These are phyloP conservation scores for Olyra latifolia DNA, from an alignment of 176 grass and related monocot genomes.

Conservation along the genomic window DNA sequence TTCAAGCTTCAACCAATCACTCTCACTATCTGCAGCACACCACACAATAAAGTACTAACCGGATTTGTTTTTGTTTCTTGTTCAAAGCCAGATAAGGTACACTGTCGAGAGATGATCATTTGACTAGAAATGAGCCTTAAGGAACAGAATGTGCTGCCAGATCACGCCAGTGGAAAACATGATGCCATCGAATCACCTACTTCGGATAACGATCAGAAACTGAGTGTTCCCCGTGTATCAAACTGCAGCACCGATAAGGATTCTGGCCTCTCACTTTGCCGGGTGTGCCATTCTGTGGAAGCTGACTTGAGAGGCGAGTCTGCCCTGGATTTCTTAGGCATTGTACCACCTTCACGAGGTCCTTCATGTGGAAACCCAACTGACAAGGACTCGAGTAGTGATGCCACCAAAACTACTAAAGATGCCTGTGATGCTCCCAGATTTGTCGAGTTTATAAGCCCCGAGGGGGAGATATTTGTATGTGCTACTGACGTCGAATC, in stretches of 20 bases:
- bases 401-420: constrained; percentile 15
- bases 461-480: constrained; percentile 79
- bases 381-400: constrained; percentile 23
- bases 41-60: background rate
- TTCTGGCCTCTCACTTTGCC: constrained; percentile 52
- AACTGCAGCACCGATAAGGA: constrained; percentile 68
- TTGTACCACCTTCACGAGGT: constrained; percentile 44
- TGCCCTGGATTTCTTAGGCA: constrained; percentile 69
- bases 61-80: background rate
- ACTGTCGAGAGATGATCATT: background rate
- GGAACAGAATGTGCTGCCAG: constrained; percentile 41
- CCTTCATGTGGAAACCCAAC: background rate
- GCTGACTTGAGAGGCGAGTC: constrained; percentile 69
- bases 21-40: background rate
- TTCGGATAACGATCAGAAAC: constrained; percentile 29
- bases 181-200: constrained; percentile 28
- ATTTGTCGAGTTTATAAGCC: constrained; percentile 71
- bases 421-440: background rate
- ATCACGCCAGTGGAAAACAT: background rate
- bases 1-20: constrained; percentile 1
- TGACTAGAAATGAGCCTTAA: constrained; percentile 44
- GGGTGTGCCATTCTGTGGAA: constrained; percentile 83
- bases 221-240: constrained; percentile 40
- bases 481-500: constrained; percentile 71
- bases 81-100: background rate